Evolutionary conservation across 2,329 filamentous ascomycete genomes (phyloP), one percentile per base, ranked within the genome.

Genomic region (Nannizziopsis arthrosporioides): DNA sequence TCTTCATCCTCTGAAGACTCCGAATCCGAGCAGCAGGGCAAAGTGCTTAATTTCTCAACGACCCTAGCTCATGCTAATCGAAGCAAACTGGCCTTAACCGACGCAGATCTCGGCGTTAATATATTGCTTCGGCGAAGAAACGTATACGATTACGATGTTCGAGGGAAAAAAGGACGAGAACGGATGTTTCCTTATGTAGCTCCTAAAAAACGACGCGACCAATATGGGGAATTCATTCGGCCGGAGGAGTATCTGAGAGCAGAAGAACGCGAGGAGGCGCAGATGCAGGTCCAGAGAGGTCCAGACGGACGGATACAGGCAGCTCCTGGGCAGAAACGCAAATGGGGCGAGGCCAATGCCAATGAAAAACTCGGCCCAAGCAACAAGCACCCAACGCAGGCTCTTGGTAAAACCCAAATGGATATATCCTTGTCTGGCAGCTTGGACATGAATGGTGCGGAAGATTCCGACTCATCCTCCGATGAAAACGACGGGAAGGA

Each of bases 221-320:
- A 95, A 54, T 98, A 92, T 66, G 92, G 92, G 50, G 92, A 98
- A 55, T 70, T 93, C 12, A 95, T 98, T 56, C 80, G 88, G 47
- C 85, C 90, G 0, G 92, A 96, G 63, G 92, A 98, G 54, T 98
- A 90, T 61, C 75, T 95, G 1, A 79, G 89, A 50, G 90, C 89
- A 0, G 92, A 98, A 61, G 92, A 96, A 66, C 81, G 87, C 49
- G 87, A 94, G 56, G 80, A 82, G 50, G 74, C 78, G 14, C 82
- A 85, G 36, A 78, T 77, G 10, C 77, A 82, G 44, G 80, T 82
- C 42, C 69, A 78, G 49, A 72, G 72, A 32, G 71, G 75, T 31
- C 59, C 67, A 12, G 71, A 71, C 11, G 73, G 74, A 50, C 72
- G 73, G 22, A 67, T 68, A 30, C 73, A 82, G 54, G 78, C 78